Percentiles rank a stretch among this genome's conserved stretches.
phyloP scores from a whole-genome alignment of 108 stramenopile genomes.

The Aureococcus anophagefferens region DNA sequence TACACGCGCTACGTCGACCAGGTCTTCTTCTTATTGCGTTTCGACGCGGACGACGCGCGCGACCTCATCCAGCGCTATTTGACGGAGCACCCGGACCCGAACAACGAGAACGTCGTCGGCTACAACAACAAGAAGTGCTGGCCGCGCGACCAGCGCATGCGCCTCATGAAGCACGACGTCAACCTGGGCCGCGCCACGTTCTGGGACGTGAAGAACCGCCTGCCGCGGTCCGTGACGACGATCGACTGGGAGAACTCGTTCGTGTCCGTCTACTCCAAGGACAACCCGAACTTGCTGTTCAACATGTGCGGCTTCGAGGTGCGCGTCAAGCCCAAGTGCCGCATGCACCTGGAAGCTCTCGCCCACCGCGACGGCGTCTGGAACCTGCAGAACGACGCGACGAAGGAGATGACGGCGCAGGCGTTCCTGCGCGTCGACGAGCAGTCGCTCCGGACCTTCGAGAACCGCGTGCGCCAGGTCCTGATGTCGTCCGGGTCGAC shows the following conservation, averaged over 20 bases:
- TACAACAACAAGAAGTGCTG: conserved; percentile 99
- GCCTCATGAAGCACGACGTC: conserved; percentile 95
- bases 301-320: conserved; percentile 98
- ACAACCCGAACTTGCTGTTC: conserved; percentile 97
- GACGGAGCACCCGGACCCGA: conserved; percentile 98
- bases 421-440: conserved; percentile 87
- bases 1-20: conserved; percentile 98
- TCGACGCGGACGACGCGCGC: conserved; percentile 83
- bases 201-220: conserved; percentile 98
- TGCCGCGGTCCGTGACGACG: conserved; percentile 88
- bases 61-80: conserved; percentile 96
- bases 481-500: conserved; percentile 96
- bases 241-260: conserved; percentile 97
- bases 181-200: conserved; percentile 95
- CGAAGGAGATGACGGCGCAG: conserved; percentile 98
- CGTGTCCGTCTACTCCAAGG: conserved; percentile 92
- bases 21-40: conserved; percentile 88
- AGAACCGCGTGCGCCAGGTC: conserved; percentile 95
- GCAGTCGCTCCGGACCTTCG: conserved; percentile 79
- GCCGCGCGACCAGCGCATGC: conserved; percentile 97
- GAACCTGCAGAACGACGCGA: conserved; percentile 96
- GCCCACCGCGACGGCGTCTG: conserved; percentile 94
- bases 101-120: conserved; percentile 98
- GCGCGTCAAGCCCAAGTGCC: conserved; percentile 80
- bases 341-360: conserved; percentile 57